Evolutionary conservation across 2,329 filamentous ascomycete species (phyloP).

Genomic region (Ilyonectria sp.): DNA sequence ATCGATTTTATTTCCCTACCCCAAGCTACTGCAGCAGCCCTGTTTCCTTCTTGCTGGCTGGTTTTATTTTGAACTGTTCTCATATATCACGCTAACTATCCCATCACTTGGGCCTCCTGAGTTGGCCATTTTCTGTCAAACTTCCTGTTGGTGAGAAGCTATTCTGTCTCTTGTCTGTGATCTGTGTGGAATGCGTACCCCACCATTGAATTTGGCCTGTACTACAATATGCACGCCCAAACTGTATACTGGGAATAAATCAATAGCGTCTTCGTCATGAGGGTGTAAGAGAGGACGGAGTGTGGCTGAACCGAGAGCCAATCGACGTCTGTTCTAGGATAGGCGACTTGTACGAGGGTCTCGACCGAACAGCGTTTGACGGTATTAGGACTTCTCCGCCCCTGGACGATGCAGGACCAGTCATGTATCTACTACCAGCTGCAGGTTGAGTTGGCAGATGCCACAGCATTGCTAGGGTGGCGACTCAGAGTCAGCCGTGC

Average conservation of each 20-base stretch:
- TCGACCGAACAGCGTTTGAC: not conserved
- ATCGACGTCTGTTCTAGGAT: not conserved
- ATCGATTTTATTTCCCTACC: too few species aligned
- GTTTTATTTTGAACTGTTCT: too few species aligned
- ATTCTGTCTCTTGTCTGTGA: too few species aligned
- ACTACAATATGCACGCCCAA: not conserved
- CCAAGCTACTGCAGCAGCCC: too few species aligned
- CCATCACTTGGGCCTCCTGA: too few species aligned
- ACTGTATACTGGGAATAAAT: not conserved
- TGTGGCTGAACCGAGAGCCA: not conserved
- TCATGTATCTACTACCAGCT: constrained; percentile 9
- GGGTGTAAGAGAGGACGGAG: not conserved
- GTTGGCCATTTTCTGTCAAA: too few species aligned
- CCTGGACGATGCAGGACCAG: constrained; percentile 3
- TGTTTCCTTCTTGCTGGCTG: too few species aligned
- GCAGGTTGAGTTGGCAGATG: constrained; percentile 36
- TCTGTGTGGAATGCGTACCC: too few species aligned
- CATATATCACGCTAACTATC: too few species aligned
- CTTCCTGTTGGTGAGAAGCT: too few species aligned
- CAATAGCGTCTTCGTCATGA: not conserved
- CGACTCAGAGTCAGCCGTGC: constrained; percentile 14
- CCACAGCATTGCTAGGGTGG: constrained; percentile 20
- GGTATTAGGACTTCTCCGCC: constrained; percentile 5
- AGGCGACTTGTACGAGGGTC: not conserved
- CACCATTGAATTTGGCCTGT: too few species aligned